Percentiles rank a stretch among this genome's conserved stretches.
These are phyloP conservation scores for Aspergillus felis DNA, from an alignment of 2,329 filamentous ascomycete genomes.

Conservation along the genomic window DNA sequence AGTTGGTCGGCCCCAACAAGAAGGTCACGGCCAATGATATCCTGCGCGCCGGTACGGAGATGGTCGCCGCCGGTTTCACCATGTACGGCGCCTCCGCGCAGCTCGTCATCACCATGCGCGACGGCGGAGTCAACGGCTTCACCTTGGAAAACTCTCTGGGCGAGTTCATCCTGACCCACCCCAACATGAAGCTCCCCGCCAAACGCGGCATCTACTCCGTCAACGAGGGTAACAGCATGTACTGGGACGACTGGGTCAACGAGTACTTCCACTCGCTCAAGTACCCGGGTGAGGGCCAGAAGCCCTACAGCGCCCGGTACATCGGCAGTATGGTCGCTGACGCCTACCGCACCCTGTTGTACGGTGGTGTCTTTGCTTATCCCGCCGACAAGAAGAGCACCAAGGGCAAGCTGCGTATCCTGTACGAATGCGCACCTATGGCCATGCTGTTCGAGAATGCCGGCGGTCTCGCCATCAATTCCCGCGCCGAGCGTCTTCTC, in stretches of 20 bases:
- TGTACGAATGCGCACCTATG: conserved; percentile 99
- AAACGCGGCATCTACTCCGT: conserved; percentile 88
- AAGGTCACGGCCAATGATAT: conserved; percentile 68
- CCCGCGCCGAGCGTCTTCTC: conserved; percentile 86
- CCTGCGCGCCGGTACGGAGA: conserved; percentile 81
- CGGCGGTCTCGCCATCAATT: conserved; percentile 87
- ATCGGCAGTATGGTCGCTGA: conserved; percentile 99
- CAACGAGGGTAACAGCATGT: conserved; percentile 96
- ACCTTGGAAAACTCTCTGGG: conserved; percentile 94
- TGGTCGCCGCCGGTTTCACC: conserved; percentile 95
- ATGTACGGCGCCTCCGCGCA: conserved; percentile 99
- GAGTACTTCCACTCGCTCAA: conserved; percentile 89
- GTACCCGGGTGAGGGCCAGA: conserved; percentile 63
- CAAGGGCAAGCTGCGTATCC: conserved; percentile 94
- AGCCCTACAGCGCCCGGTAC: conserved; percentile 92
- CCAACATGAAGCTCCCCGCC: conserved; percentile 82
- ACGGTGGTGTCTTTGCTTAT: conserved; percentile 96
- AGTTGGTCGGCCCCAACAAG: conserved; percentile 44
- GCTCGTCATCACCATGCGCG: conserved; percentile 95
- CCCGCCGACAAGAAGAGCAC: conserved; percentile 97
- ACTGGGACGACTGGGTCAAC: conserved; percentile 88
- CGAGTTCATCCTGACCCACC: conserved; percentile 98
- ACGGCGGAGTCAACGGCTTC: conserved; percentile 90
- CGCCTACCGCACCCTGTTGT: conserved; percentile 90
- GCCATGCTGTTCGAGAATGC: conserved; percentile 98